These are phyloP conservation scores for Diaporthe velutina DNA, from an alignment of 2,329 filamentous ascomycete species.

Conservation along the genomic window DNA sequence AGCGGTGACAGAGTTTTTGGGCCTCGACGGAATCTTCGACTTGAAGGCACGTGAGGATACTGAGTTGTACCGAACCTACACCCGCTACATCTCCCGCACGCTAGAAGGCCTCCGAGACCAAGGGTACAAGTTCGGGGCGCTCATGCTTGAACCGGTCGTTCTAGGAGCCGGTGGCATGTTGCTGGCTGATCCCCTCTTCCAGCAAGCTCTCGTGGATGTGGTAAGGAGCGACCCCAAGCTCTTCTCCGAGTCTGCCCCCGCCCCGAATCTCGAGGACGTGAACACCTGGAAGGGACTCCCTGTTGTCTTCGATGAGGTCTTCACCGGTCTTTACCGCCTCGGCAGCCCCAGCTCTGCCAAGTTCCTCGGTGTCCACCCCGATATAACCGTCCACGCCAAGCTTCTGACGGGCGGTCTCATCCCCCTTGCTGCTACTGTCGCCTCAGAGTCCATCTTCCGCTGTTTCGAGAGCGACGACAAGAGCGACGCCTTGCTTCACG, in stretches of 20 bases:
- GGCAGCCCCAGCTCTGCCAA: constrained; percentile 78
- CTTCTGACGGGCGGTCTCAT: constrained; percentile 84
- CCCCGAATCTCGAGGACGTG: constrained; percentile 40
- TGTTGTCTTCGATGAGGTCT: constrained; percentile 87
- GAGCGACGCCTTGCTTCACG: constrained; percentile 83
- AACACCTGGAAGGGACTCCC: constrained; percentile 79
- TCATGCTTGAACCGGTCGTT: constrained; percentile 85
- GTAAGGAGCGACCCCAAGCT: constrained; percentile 71
- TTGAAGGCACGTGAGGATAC: constrained; percentile 61
- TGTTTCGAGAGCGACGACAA: constrained; percentile 81
- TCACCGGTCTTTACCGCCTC: constrained; percentile 86
- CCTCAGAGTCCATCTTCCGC: constrained; percentile 79
- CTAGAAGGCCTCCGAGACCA: constrained; percentile 65
- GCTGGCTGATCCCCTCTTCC: constrained; percentile 86
- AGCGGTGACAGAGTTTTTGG: constrained; percentile 55
- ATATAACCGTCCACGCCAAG: constrained; percentile 87
- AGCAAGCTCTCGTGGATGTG: constrained; percentile 76
- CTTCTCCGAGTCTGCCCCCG: constrained; percentile 54
- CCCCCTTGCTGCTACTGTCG: constrained; percentile 81
- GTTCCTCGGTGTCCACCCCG: constrained; percentile 76
- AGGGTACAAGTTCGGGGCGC: constrained; percentile 78
- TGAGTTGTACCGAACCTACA: constrained; percentile 65
- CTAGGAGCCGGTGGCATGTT: constrained; percentile 88
- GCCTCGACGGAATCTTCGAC: constrained; percentile 71
- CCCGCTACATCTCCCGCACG: constrained; percentile 67